Percentiles rank a stretch among this genome's conserved stretches.
These are phyloP conservation scores for Fraxinus paxiana DNA, from an alignment of 305 asterid genomes.

Conservation along the genomic window DNA sequence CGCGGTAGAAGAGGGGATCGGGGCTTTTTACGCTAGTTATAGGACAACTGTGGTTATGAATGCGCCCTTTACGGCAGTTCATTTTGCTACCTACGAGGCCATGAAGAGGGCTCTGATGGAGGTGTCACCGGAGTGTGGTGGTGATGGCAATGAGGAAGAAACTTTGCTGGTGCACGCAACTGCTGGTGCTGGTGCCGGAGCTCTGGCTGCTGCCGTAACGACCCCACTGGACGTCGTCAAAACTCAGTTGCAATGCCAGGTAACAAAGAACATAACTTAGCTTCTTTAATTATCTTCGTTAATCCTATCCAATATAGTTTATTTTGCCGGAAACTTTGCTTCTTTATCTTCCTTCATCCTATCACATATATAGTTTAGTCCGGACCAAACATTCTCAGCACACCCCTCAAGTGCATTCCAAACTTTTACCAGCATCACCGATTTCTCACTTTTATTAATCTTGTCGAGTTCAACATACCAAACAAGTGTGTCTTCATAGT, in stretches of 20 bases:
- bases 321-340: too few relatives aligned
- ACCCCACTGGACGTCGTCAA: constrained; percentile 67
- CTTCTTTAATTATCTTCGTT: neutral
- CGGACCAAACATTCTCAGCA: too few relatives aligned
- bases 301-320: neutral
- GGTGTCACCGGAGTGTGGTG: constrained; percentile 24
- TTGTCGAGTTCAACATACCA: too few relatives aligned
- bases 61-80: constrained; percentile 62
- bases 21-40: constrained; percentile 58
- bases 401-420: too few relatives aligned
- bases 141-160: constrained; percentile 30
- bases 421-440: too few relatives aligned
- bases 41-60: constrained; percentile 61
- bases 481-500: neutral
- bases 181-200: constrained; percentile 64
- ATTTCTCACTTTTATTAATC: too few relatives aligned
- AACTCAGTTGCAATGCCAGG: constrained; percentile 70
- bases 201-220: constrained; percentile 52
- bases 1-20: constrained; percentile 46
- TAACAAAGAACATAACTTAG: constrained; percentile 4
- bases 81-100: constrained; percentile 62
- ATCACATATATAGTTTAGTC: too few relatives aligned
- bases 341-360: too few relatives aligned
- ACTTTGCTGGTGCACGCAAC: constrained; percentile 53
- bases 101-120: constrained; percentile 44